Base-by-base conservation (phyloP, 208 protist species). In the Naegleria gruberi region DNA sequence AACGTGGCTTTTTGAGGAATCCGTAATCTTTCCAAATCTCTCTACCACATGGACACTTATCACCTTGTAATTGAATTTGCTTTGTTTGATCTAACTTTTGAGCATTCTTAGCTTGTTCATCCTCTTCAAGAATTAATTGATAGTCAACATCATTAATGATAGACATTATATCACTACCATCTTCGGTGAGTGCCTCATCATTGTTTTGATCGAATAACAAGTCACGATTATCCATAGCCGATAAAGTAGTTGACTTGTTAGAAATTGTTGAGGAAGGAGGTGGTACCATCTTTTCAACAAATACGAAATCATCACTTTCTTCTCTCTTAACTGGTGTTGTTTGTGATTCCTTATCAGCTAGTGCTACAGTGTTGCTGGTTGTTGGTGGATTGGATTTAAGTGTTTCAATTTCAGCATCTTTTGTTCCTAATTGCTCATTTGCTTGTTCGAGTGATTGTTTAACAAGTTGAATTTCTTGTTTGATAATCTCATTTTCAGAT, bases 1-100 rank as follows among this genome's bases (percentile, higher is more conserved):
- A 95, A n/a, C 89, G 83, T 73, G 93, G 82, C 19, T 46, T 86
- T 47, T 30, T 1, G 15, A 86, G 19, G 8, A 23, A 86, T 86
- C 82, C 82, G n/a, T 86, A 86, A 46, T 86, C 82, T 26, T 34
- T 47, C n/a, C 10, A 19, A 4, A 86, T 26, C 12, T 30, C 37
- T 86, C 43, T 86, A 23, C 34, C 82, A 40, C 82, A 86, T 47
- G 82, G 42, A 86, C 82, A 86, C 45, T 86, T 86, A 45, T 40
- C 82, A 42, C 45, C 42, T 46, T 86, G 82, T 8, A 10, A 10
- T 46, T 43, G 30, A 40, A 86, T 42, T 86, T 86, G 82, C 17
- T 30, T 86, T 10, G 15, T 86, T 30, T 86, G 23, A 40, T 46
- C 42, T 46, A 46, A 15, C 45, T 86, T 86, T 42, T 46, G 41